Base-by-base conservation (phyloP, 305 asterid species). In the Rubia occidens region DNA sequence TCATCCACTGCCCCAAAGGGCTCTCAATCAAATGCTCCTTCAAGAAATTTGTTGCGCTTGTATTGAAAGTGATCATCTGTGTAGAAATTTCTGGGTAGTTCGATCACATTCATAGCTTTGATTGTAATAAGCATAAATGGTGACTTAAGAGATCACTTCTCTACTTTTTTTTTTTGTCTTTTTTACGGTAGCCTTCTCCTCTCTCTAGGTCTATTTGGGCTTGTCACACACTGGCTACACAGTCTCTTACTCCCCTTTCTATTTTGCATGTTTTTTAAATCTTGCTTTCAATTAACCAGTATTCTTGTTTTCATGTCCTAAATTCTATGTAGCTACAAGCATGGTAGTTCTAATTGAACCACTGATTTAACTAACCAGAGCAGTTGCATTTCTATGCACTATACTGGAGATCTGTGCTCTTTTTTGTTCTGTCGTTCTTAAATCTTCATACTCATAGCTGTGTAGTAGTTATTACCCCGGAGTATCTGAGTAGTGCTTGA, bases 21-120 rank as follows among this genome's bases (percentile, higher is more conserved):
- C 11, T 43, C 39, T 35, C 32, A 4, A 60, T n/a, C 32, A 70
- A 66, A 32, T 60, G 24, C 8, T 59, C 54, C 65, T 66, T 63
- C 72, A 73, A 73, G 49, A 73, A 66, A 6, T 73, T 68, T 55
- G 72, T 59, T 21, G 60, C 10, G 24, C 24, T 24, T 24, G 24
- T 24, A 24, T 24, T 24, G 24, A 24, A 24, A 24, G 24, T 24
- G 24, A 24, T 24, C 24, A 24, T 24, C 24, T 29, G 15, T 8
- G 2, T 35, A 3, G 37, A 56, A 14, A 7, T 20, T 6, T 56
- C 35, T 21, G 37, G 18, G 10, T 47, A 43, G 3, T 29, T 1
- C 3, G 32, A 54, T 26, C 11, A 4, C 15, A 45, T 66, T 6
- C 14, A 53, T 37, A 39, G 54, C 68, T 42, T 64, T 64, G 29